phyloP scores from a whole-genome alignment of 257 asterid species.

The Nicotiana knightiana region DNA sequence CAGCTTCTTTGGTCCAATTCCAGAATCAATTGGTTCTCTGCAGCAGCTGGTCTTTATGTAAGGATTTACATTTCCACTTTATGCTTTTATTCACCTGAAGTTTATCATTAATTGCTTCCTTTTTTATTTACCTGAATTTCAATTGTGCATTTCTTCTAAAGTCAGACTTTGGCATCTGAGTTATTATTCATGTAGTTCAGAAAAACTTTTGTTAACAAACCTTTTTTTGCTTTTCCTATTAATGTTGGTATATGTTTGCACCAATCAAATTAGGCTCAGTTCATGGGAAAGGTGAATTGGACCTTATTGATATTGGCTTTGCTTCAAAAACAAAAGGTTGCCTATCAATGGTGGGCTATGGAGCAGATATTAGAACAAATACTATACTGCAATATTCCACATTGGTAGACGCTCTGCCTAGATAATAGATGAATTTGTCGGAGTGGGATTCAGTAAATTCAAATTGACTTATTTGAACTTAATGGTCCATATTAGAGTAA shows the following conservation, averaged over 20 bases:
- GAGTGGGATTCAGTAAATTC: neutral
- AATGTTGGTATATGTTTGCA: neutral
- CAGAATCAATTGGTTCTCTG: conserved; percentile 73
- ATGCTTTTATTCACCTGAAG: neutral
- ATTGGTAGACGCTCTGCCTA: neutral
- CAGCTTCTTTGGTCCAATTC: conserved; percentile 81
- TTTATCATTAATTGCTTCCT: conserved; percentile 2
- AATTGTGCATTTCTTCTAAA: neutral
- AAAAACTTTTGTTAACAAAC: neutral
- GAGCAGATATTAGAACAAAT: neutral
- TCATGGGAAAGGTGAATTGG: neutral
- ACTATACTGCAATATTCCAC: no score
- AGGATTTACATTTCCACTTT: conserved; percentile 14
- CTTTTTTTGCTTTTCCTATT: neutral
- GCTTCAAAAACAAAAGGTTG: neutral
- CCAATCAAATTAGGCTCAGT: neutral
- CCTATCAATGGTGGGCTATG: neutral
- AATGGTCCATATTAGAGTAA: neutral
- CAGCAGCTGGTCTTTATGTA: conserved; percentile 66
- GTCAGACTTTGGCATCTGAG: neutral
- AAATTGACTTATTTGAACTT: neutral
- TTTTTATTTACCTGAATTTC: neutral
- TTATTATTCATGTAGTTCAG: neutral
- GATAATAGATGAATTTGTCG: neutral
- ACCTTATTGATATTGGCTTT: neutral